These are phyloP conservation scores for Wickerhamiella australiensis DNA, from an alignment of 805 yeast genomes.

Conservation along the genomic window DNA sequence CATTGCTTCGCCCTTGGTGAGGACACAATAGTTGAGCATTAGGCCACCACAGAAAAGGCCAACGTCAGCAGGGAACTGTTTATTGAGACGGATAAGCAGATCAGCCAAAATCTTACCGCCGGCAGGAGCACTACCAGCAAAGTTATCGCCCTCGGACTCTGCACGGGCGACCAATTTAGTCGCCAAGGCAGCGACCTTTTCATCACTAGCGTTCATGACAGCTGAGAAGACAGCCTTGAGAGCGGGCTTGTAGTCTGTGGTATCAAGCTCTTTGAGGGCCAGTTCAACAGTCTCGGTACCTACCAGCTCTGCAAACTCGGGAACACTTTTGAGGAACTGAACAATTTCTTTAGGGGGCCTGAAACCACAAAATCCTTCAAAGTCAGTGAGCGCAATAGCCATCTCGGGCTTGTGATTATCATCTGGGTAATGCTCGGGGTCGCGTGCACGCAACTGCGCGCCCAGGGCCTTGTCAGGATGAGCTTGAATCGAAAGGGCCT, in stretches of 20 bases:
- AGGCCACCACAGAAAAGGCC: conserved; percentile 95
- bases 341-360: conserved; percentile 76
- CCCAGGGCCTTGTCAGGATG: conserved; percentile 91
- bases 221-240: conserved; percentile 66
- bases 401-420: conserved; percentile 99
- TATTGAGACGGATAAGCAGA: conserved; percentile 62
- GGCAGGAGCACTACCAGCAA: conserved; percentile 26
- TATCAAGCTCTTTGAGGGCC: conserved; percentile 22
- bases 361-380: conserved; percentile 97
- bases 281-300: conserved; percentile 31
- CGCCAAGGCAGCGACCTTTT: conserved; percentile 44
- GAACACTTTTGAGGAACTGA: conserved; percentile 52
- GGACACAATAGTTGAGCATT: conserved; percentile 73
- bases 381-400: conserved; percentile 94
- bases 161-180: conserved; percentile 57
- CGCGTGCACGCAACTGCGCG: conserved; percentile 57
- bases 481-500: conserved; percentile 91
- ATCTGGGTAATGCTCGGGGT: conserved; percentile 93
- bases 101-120: conserved; percentile 46
- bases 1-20: conserved; percentile 89
- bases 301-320: conserved; percentile 63
- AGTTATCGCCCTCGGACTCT: conserved; percentile 28
- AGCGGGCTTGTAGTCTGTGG: conserved; percentile 46
- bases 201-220: conserved; percentile 73
- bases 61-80: conserved; percentile 85